Evolutionary conservation across 2,329 filamentous ascomycete species (phyloP).

Genomic region (Acarospora socialis): DNA sequence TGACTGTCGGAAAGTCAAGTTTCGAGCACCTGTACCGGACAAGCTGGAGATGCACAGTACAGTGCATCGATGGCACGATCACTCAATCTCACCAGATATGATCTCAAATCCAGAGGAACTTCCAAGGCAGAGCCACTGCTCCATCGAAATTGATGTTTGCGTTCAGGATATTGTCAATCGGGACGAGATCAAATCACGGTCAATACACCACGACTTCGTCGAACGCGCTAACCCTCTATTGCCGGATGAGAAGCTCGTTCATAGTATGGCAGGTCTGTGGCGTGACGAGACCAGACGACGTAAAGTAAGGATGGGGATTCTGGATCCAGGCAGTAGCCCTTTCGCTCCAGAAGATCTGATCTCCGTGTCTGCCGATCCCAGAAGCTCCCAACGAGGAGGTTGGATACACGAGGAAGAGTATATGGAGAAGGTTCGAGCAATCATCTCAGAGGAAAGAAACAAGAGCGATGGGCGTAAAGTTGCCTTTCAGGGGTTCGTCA

Average conservation of each 20-base stretch:
- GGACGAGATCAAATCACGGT: conserved; percentile 56
- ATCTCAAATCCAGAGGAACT: conserved; percentile 50
- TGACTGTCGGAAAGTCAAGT: conserved; percentile 53
- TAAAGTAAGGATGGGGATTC: conserved; percentile 54
- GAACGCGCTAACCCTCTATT: conserved; percentile 53
- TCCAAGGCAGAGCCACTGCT: conserved; percentile 72
- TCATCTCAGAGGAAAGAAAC: conserved; percentile 50
- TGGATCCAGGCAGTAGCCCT: conserved; percentile 52
- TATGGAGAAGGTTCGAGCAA: conserved; percentile 45
- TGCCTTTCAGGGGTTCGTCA: conserved; percentile 54
- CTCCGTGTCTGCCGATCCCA: conserved; percentile 74
- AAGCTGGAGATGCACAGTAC: conserved; percentile 47
- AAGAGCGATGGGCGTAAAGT: conserved; percentile 31
- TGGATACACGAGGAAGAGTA: conserved; percentile 93
- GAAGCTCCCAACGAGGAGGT: conserved; percentile 55
- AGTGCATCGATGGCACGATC: conserved; percentile 65
- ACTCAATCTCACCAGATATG: conserved; percentile 46
- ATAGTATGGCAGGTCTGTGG: conserved; percentile 91
- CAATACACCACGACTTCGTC: conserved; percentile 73
- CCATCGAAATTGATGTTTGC: conserved; percentile 78
- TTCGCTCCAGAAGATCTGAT: conserved; percentile 71
- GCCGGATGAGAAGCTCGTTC: conserved; percentile 64
- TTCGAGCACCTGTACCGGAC: conserved; percentile 61
- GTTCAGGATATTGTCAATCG: conserved; percentile 82
- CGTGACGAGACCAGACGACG: conserved; percentile 72